phyloP scores from a whole-genome alignment of 345 rosid species.

The Melaleuca alternifolia region DNA sequence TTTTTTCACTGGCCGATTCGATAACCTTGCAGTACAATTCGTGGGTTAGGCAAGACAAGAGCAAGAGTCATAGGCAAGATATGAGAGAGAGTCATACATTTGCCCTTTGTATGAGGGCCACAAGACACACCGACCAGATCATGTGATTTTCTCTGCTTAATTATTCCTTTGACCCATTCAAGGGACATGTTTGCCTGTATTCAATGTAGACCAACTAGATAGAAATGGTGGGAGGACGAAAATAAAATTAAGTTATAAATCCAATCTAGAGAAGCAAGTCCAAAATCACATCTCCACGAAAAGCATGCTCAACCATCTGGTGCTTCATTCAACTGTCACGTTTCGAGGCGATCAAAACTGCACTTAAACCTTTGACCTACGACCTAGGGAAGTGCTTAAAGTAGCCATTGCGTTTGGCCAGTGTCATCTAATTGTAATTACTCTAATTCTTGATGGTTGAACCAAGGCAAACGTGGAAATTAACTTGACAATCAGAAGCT shows the following conservation, averaged over 20 bases:
- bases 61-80: background rate
- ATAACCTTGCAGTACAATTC: background rate
- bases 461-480: background rate
- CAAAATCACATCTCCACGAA: background rate
- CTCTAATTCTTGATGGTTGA: background rate
- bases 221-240: background rate
- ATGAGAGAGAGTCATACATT: background rate
- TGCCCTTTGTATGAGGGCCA: background rate
- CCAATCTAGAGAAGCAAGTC: background rate
- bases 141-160: background rate
- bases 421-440: background rate
- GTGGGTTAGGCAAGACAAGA: background rate
- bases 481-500: background rate
- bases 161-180: background rate
- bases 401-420: background rate
- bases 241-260: background rate
- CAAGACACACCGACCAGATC: background rate
- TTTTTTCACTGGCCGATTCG: background rate
- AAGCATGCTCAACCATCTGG: background rate
- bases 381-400: background rate
- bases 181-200: background rate
- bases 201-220: background rate
- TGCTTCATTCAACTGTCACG: background rate
- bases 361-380: background rate
- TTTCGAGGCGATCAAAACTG: background rate